Base-by-base conservation (phyloP, 345 rosid species). In the Triadica sebifera region DNA sequence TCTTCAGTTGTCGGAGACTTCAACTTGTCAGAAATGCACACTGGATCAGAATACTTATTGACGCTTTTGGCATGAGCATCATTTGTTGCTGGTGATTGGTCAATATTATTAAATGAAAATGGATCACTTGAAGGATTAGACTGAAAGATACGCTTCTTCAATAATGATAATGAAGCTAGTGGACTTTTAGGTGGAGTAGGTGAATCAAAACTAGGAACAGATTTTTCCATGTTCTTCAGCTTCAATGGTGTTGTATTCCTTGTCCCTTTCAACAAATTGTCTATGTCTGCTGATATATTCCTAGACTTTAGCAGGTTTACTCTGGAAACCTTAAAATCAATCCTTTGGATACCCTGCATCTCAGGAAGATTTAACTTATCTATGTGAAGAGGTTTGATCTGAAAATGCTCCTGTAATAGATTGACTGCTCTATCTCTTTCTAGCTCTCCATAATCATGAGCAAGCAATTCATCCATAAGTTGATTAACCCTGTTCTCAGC, bases 361-460 rank as follows among this genome's bases (percentile, higher is more conserved):
- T 87, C 88, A 74, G 96, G 93, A 61, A 93, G 84, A 79, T 80
- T 49, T 66, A 93, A 63, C 53, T 83, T 80, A 72, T 85, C 82
- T 24, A 84, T 45, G 71, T 75, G 74, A 79, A 85, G 68, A 69
- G 93, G 81, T 81, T 88, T 85, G 67, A 93, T 83, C 80, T 88
- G 87, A 85, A 95, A 84, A 34, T 34, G 79, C 67, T 88, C 88
- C 74, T 84, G 85, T 66, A 93, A 78, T 72, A 90, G 84, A 75
- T 51, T 82, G 66, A 85, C 45, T 5, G 87, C 85, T 38, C 82
- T 87, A 77, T 86, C 94, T 72, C 87, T 91, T 73, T 83, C 92
- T 41, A 87, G 87, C 56, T 86, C 89, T 80, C 83, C 90, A 67
- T 25, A 78, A 73, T 64, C 78, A 69, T 52, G 43, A 46, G 89